Evolutionary conservation across 228 moss, liverwort and hornwort genomes (phyloP).

Genomic region (Sphagnum magellanicum): DNA sequence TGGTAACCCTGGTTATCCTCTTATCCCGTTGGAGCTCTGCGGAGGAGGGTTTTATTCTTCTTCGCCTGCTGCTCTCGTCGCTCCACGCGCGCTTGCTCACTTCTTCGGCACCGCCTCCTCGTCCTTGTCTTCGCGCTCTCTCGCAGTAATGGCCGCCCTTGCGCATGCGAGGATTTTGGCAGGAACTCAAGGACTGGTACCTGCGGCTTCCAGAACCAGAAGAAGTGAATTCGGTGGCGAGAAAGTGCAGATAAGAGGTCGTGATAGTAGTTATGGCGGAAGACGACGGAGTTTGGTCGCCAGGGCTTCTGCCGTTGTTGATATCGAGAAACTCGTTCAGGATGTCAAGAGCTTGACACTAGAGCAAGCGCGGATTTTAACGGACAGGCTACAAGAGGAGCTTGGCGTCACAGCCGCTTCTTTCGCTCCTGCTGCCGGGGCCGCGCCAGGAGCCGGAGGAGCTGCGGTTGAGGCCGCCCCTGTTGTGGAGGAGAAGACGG

Average conservation of each 20-base stretch:
- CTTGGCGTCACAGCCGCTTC: constrained; percentile 59
- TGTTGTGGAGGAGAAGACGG: constrained; percentile 76
- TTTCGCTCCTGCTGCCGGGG: constrained; percentile 44
- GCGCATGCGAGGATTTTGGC: constrained; percentile 43
- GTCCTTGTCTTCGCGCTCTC: too few relatives aligned
- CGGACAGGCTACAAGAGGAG: constrained; percentile 58
- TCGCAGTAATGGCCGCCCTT: constrained; percentile 45
- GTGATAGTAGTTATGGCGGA: constrained; percentile 14
- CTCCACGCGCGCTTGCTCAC: too few relatives aligned
- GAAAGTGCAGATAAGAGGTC: constrained; percentile 21
- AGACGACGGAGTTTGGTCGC: constrained; percentile 12
- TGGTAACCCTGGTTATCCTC: too few relatives aligned
- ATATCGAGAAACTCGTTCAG: constrained; percentile 48
- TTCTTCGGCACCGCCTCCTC: too few relatives aligned
- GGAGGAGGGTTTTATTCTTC: too few relatives aligned
- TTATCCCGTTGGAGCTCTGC: too few relatives aligned
- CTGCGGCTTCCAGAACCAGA: constrained; percentile 5
- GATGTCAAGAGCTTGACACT: constrained; percentile 42
- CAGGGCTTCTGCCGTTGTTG: constrained; percentile 31
- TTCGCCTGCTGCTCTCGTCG: too few relatives aligned
- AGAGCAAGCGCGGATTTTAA: constrained; percentile 53
- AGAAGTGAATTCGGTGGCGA: constrained; percentile 5
- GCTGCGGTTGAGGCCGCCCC: constrained; percentile 38
- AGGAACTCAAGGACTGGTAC: constrained; percentile 20
- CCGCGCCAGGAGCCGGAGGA: constrained; percentile 7